Conservation (phyloP, 73 alveolate species). For the Durusdinium trenchii region DNA sequence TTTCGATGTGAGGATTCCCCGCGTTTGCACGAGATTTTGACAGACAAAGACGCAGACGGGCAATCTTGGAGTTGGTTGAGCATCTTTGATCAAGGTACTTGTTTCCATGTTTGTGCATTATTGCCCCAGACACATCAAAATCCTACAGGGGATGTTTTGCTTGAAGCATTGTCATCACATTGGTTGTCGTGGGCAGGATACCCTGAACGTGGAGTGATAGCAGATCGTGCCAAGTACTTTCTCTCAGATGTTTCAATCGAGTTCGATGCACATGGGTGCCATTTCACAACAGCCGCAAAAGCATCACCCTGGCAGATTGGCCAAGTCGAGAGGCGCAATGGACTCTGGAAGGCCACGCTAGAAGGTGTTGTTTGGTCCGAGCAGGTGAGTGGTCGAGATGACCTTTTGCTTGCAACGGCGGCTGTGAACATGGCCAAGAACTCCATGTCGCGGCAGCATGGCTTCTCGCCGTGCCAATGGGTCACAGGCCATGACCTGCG, state of each 20-base stretch:
- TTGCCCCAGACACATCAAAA: background rate
- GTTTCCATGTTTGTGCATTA: background rate
- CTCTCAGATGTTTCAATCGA: background rate
- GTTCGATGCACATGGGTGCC: background rate
- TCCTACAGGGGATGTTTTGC: background rate
- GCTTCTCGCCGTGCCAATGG: slow-evolving; percentile 42
- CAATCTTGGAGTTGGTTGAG: background rate
- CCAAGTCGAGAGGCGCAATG: background rate
- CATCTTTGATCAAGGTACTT: background rate
- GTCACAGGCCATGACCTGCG: background rate
- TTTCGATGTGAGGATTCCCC: too few species aligned
- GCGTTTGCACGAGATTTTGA: too few species aligned
- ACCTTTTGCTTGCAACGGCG: too few species aligned
- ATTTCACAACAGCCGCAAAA: background rate
- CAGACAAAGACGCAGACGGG: background rate
- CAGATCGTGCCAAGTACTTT: background rate
- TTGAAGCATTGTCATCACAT: background rate
- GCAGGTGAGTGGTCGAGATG: background rate
- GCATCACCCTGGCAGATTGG: slow-evolving; percentile 26
- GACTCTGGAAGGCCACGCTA: background rate
- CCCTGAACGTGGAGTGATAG: background rate
- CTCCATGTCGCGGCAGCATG: background rate
- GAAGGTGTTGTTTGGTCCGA: background rate
- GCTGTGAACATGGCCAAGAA: background rate
- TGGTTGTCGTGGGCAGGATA: background rate